These are phyloP conservation scores for Myotisia sp. DNA, from an alignment of 2,329 filamentous ascomycete species.

Conservation along the genomic window DNA sequence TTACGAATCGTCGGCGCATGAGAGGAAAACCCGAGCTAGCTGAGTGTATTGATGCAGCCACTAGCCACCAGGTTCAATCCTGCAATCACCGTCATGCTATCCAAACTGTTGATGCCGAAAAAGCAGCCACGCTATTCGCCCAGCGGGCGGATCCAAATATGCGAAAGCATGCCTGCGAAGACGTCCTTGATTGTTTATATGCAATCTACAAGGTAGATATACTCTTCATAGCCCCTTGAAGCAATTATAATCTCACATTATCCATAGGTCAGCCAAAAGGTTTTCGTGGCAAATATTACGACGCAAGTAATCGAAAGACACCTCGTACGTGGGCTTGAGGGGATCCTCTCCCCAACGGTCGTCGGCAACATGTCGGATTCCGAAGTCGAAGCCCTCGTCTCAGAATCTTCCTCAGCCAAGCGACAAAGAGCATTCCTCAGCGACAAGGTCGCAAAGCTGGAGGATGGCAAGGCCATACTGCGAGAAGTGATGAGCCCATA, in stretches of 20 bases:
- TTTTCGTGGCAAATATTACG: constrained; percentile 4
- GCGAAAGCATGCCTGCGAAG: constrained; percentile 24
- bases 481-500: too few species aligned
- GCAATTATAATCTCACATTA: too few species aligned
- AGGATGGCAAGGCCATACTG: background rate
- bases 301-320: constrained; percentile 5
- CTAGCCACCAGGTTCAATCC: background rate
- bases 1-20: constrained; percentile 16
- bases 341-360: background rate
- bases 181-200: constrained; percentile 29
- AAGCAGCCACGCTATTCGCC: too few species aligned
- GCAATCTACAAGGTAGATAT: constrained; percentile 31
- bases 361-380: background rate
- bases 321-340: constrained; percentile 1
- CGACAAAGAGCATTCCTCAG: background rate
- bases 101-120: too few species aligned
- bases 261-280: too few species aligned
- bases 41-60: constrained; percentile 5
- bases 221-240: too few species aligned
- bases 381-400: background rate
- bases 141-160: constrained; percentile 23
- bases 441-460: background rate
- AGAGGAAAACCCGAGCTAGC: constrained; percentile 6
- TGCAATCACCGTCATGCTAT: too few species aligned
- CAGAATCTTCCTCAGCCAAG: constrained; percentile 2